These are phyloP conservation scores for Cryptosporidium viatorum DNA, from an alignment of 169 alveolate genomes.

Conservation along the genomic window DNA sequence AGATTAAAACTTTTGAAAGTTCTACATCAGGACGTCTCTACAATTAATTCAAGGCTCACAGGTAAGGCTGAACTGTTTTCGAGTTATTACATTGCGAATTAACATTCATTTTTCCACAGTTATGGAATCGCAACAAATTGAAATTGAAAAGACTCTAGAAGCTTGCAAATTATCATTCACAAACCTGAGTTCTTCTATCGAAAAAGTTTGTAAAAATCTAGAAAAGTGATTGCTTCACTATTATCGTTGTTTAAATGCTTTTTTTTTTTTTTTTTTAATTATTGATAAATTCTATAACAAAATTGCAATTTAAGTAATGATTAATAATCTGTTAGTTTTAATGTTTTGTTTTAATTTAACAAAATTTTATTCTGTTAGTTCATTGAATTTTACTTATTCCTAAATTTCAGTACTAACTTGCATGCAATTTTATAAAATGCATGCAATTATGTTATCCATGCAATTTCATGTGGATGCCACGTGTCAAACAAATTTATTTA, in stretches of 20 bases:
- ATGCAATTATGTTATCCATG: constrained; percentile 17
- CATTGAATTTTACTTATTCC: neutral
- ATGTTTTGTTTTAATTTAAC: neutral
- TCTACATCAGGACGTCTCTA: constrained; percentile 61
- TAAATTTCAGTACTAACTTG: neutral
- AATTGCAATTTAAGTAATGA: neutral
- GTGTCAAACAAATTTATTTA: constrained; percentile 14
- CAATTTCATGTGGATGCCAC: constrained; percentile 61
- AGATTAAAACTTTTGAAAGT: constrained; percentile 45
- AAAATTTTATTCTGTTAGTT: neutral
- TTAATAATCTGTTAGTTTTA: neutral
- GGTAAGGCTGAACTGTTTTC: neutral
- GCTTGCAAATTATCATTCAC: constrained; percentile 48
- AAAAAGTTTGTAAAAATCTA: constrained; percentile 35
- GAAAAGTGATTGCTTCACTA: constrained; percentile 6
- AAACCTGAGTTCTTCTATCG: constrained; percentile 37
- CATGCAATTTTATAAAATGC: neutral
- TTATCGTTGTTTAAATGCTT: neutral
- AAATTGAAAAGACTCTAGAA: constrained; percentile 41
- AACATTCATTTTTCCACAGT: neutral
- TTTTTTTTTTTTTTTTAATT: too few relatives aligned
- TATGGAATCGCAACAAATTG: constrained; percentile 72
- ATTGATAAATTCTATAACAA: neutral
- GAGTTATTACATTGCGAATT: neutral
- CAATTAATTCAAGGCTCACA: constrained; percentile 53